Evolutionary conservation across 202 grass and related monocot species (phyloP).

Genomic region (Panicum virgatum): DNA sequence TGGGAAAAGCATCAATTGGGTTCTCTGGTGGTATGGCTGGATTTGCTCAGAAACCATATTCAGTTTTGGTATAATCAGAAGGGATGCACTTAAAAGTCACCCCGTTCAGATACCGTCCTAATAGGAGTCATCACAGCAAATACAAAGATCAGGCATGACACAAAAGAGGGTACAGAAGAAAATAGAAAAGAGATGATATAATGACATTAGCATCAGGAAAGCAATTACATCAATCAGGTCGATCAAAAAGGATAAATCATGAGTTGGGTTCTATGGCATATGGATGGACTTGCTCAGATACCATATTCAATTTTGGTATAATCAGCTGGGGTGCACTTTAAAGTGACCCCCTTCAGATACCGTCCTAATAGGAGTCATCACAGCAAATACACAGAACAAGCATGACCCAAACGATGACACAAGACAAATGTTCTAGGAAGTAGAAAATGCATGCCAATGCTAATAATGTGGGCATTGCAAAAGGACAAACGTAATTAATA

Average conservation of each 20-base stretch:
- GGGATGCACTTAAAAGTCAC: neutral
- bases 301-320: constrained; percentile 21
- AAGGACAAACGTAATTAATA: neutral
- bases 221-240: neutral
- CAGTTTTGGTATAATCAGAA: constrained; percentile 23
- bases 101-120: constrained; percentile 23
- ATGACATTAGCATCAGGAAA: neutral
- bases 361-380: constrained; percentile 21
- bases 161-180: neutral
- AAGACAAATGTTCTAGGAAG: neutral
- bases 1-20: neutral
- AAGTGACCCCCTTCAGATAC: constrained; percentile 22
- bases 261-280: neutral
- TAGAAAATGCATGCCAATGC: neutral
- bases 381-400: constrained; percentile 1
- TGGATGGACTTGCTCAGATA: neutral
- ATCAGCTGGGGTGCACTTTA: neutral
- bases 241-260: neutral
- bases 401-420: neutral
- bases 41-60: constrained; percentile 7
- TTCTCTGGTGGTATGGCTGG: neutral
- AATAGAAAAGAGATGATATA: neutral
- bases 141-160: neutral
- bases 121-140: neutral
- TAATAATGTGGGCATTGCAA: neutral